These are phyloP conservation scores for Rostrohypoxylon terebratum DNA, from an alignment of 495 filamentous ascomycete species.

Conservation along the genomic window DNA sequence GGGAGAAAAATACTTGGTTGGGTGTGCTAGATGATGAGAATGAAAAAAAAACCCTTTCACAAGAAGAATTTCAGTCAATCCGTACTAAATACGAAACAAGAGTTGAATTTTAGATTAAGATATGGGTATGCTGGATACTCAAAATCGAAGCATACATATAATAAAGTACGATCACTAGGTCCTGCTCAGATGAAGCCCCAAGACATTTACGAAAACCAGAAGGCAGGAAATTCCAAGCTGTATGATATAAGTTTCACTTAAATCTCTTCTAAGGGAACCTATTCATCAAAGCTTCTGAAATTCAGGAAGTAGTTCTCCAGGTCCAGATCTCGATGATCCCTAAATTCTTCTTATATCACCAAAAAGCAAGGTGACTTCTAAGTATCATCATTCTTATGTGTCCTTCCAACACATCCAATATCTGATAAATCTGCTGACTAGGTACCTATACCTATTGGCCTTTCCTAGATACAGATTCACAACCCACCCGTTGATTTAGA, in stretches of 20 bases:
- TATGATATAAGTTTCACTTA: not conserved
- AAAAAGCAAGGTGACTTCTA: not conserved
- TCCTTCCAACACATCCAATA: not conserved
- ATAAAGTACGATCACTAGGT: not conserved
- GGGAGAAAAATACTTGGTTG: not conserved
- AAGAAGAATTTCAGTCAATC: not conserved
- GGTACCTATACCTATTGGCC: too few species aligned
- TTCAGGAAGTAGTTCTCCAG: not conserved
- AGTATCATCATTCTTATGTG: not conserved
- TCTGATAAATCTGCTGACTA: too few species aligned
- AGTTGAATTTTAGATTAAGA: not conserved
- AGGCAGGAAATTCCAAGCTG: slow-evolving; percentile 2
- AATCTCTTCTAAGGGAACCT: not conserved
- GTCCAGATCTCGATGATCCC: not conserved
- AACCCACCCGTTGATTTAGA: too few species aligned
- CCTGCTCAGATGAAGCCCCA: not conserved
- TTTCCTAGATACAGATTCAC: too few species aligned
- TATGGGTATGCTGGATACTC: not conserved
- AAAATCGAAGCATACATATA: not conserved
- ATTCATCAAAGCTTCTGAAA: not conserved
- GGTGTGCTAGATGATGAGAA: not conserved
- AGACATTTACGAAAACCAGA: slow-evolving; percentile 18
- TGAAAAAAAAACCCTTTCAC: not conserved
- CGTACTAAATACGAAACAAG: not conserved
- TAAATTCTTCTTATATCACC: not conserved